phyloP scores from a whole-genome alignment of 2,329 filamentous ascomycete species.

The Aspergillus pseudoterreus region DNA sequence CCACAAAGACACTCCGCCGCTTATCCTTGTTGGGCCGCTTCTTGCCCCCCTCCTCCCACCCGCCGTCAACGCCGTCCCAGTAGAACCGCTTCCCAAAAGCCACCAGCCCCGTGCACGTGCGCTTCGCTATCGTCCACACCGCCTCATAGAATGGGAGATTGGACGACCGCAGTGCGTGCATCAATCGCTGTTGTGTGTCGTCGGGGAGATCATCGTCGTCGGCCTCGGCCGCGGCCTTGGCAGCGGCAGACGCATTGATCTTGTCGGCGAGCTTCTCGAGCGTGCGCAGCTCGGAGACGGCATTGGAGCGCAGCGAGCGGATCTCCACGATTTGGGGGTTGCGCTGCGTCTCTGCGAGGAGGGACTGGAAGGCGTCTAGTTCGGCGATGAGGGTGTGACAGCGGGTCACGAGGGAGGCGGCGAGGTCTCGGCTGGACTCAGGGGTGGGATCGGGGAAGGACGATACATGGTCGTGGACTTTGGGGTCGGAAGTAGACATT shows the following conservation, averaged over 20 bases:
- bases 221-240: slow-evolving; percentile 7
- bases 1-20: slow-evolving; percentile 55
- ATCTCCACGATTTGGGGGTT: slow-evolving; percentile 49
- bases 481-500: background rate
- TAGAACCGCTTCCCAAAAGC: slow-evolving; percentile 57
- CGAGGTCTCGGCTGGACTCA: slow-evolving; percentile 15
- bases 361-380: slow-evolving; percentile 42
- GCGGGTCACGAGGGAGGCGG: slow-evolving; percentile 32
- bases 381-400: slow-evolving; percentile 43
- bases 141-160: slow-evolving; percentile 64
- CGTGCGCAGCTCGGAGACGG: slow-evolving; percentile 47
- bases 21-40: slow-evolving; percentile 36
- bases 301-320: slow-evolving; percentile 46
- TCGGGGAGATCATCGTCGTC: slow-evolving; percentile 11
- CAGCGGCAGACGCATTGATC: slow-evolving; percentile 14
- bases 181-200: slow-evolving; percentile 30
- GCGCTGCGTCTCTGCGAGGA: slow-evolving; percentile 38
- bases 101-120: slow-evolving; percentile 50
- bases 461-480: background rate
- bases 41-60: slow-evolving; percentile 13
- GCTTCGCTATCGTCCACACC: slow-evolving; percentile 61
- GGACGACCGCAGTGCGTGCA: slow-evolving; percentile 60
- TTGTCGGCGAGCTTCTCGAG: slow-evolving; percentile 41
- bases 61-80: slow-evolving; percentile 30
- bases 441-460: background rate